Conservation (phyloP, 2,329 filamentous ascomycete genomes). For the Nakataea oryzae region DNA sequence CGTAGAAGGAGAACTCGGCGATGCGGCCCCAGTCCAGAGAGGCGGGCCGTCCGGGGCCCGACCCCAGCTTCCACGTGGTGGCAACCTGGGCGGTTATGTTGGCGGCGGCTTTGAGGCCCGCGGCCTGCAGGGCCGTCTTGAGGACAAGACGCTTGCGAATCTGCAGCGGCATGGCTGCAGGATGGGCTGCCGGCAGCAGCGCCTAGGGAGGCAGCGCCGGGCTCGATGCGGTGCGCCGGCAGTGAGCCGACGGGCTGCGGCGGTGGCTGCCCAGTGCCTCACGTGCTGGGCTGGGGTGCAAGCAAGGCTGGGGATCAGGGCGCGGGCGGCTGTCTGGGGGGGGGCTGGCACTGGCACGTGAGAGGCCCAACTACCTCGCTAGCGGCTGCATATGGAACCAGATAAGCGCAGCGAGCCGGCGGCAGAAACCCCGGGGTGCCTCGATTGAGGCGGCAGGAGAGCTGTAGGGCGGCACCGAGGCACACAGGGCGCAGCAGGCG, state of each 20-base stretch:
- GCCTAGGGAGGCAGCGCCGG: no score
- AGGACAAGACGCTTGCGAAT: conserved; percentile 1
- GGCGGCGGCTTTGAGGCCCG: conserved; percentile 10
- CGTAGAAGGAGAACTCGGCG: conserved; percentile 14
- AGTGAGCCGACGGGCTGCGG: neutral
- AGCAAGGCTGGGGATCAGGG: neutral
- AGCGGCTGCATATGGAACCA: neutral
- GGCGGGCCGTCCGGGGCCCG: neutral
- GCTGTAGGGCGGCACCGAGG: neutral
- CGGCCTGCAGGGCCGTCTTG: conserved; percentile 6
- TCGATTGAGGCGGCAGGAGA: neutral
- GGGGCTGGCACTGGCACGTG: conserved; percentile 9
- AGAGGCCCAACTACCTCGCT: neutral
- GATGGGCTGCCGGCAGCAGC: neutral
- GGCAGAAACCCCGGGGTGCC: no score
- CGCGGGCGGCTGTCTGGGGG: neutral
- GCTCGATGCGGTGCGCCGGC: neutral
- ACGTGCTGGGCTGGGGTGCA: neutral
- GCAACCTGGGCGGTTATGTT: conserved; percentile 10
- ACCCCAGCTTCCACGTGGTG: conserved; percentile 9
- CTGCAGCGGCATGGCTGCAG: conserved; percentile 1
- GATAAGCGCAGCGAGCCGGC: neutral
- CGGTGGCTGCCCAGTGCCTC: neutral
- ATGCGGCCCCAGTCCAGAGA: conserved; percentile 12
- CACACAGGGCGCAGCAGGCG: no score